Evolutionary conservation across 2,329 filamentous ascomycete genomes (phyloP), one percentile per base, ranked within the genome.

Genomic region (Teratosphaeria gauchensis): DNA sequence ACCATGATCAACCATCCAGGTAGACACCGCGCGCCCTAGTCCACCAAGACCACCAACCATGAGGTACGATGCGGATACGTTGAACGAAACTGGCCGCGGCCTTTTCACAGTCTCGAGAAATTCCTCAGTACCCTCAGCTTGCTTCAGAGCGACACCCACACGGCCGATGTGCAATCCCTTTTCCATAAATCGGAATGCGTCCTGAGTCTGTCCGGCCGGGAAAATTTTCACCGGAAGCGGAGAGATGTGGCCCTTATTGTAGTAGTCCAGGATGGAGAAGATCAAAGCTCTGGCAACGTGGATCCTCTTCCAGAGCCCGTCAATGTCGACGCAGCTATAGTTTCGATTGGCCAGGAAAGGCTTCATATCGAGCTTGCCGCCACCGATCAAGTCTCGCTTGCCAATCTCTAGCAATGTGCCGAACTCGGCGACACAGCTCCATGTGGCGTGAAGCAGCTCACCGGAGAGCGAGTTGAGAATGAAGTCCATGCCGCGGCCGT

Each of bases 321-420:
- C 53, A 19, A 65, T 9, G 30, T 65, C 61, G 28, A 67, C 46
- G 14, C 55, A 51, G 8, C 31, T 31, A 38, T 60, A 65, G 4
- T 57, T 54, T 11, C 57, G 14, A 33, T 65, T 65, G 1, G 46
- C 53, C n/a, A 35, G 7, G 55, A 67, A 68, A 3, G 51, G 35
- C 1, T 61, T 31, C 59, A 68, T 62, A 11, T 54, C 57, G 21
- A 68, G 57, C 19, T 57, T 58, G 11, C 35, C 59, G 31, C 53
- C 32, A 16, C 52, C 58, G 4, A 61, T 19, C 21, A 64, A 24
- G 38, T 66, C 65, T 52, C 58, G 53, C 56, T 65, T 66, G 31
- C 66, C 65, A n/a, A 68, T 63, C 52, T 70, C 68, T n/a, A 66
- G 35, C 65, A 74, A 58, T 4, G 56, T 62, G 6, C 72, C 72